Base-by-base conservation (phyloP, 139 green algal genomes). In the Chloropicon primus region DNA sequence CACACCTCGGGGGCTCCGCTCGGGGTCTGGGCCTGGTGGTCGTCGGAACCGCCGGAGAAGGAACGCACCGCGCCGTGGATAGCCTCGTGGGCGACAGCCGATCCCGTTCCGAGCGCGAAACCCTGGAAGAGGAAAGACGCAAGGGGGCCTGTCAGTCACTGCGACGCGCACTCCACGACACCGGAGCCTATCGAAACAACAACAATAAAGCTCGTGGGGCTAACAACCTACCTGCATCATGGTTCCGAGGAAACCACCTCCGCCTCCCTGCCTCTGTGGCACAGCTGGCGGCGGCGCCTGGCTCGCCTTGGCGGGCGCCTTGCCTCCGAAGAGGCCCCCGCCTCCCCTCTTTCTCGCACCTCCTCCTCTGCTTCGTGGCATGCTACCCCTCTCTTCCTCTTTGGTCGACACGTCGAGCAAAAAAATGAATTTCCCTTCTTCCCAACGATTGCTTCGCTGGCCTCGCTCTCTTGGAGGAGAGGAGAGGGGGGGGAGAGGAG, bases 81-180 rank as follows among this genome's bases (percentile, higher is more conserved):
- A n/a, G 90, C 92, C 1, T 91, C 84, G 81, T 96, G 91, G 0
- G 91, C 92, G 24, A 97, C 53, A 0, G 91, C 92, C 28, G 82
- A 91, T 22, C 92, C 92, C 2, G 90, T 94, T 21, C 92, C 92
- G 25, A 96, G 76, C 0, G 92, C 92, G 72, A 91, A 91, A 80
- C 92, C 90, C 41, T n/a, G n/a, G n/a, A n/a, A n/a, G n/a, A n/a
- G n/a, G n/a, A n/a, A n/a, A n/a, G n/a, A n/a, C n/a, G n/a, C n/a
- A n/a, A n/a, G n/a, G n/a, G n/a, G n/a, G n/a, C n/a, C n/a, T n/a
- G n/a, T n/a, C n/a, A n/a, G n/a, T n/a, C n/a, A n/a, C n/a, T n/a
- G n/a, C n/a, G n/a, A n/a, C n/a, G n/a, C n/a, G n/a, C n/a, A n/a
- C n/a, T n/a, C n/a, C n/a, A n/a, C n/a, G n/a, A n/a, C n/a, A n/a